These are phyloP conservation scores for Evernia prunastri DNA, from an alignment of 495 filamentous ascomycete species.

Conservation along the genomic window DNA sequence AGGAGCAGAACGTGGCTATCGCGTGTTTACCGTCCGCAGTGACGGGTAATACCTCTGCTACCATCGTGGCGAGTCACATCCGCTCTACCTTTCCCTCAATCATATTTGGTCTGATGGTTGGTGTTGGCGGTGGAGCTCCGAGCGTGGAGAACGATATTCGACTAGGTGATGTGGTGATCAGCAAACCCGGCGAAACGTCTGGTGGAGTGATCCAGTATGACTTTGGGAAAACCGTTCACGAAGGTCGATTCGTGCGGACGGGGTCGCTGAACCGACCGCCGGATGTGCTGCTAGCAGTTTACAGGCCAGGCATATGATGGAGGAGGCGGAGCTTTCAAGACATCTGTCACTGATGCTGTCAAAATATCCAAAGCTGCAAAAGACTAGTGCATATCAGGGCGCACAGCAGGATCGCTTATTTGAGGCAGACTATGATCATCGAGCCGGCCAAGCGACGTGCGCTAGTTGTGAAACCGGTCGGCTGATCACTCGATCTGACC, in stretches of 20 bases:
- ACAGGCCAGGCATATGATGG: too few relatives aligned
- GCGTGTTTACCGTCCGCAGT: neutral
- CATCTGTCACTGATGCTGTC: too few relatives aligned
- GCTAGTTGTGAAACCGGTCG: neutral
- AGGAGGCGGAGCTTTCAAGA: too few relatives aligned
- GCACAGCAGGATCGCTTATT: slow-evolving; percentile 31
- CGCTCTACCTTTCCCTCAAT: slow-evolving; percentile 6
- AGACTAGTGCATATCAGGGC: slow-evolving; percentile 18
- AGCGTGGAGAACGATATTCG: too few relatives aligned
- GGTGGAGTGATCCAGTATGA: neutral
- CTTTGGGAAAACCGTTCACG: neutral
- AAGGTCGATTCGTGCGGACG: neutral
- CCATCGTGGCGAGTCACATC: slow-evolving; percentile 10
- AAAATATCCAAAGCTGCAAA: slow-evolving; percentile 20
- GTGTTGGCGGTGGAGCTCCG: too few relatives aligned
- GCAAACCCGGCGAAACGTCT: too few relatives aligned
- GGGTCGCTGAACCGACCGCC: neutral
- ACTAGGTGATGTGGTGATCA: too few relatives aligned
- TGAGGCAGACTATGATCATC: slow-evolving; percentile 30
- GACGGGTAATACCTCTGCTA: neutral
- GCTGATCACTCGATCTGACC: slow-evolving; percentile 20
- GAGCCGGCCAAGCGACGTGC: slow-evolving; percentile 19
- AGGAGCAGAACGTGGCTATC: neutral
- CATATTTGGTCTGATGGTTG: slow-evolving; percentile 8
- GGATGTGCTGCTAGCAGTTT: too few relatives aligned